Base-by-base conservation (phyloP, 495 filamentous ascomycete genomes). In the Neurospora intermedia region DNA sequence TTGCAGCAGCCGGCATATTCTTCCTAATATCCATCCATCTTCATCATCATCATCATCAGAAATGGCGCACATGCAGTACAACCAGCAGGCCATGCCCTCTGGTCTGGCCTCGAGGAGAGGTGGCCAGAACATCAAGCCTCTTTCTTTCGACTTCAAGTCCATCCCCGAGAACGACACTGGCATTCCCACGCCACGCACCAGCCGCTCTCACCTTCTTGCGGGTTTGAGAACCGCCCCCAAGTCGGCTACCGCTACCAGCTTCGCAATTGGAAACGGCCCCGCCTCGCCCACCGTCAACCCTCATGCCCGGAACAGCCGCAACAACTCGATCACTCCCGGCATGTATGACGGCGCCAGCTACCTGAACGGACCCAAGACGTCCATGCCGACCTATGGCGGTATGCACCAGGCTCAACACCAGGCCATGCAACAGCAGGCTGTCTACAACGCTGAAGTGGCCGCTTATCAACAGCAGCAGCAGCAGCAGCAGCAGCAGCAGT, bases 141-240 rank as follows among this genome's bases (percentile, higher is more conserved):
- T 97, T 85, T 96, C 86, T 79, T 92, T 87, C 88, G 94, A 87
- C 79, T 86, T 86, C 74, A 89, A 81, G 83, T 81, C 78, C 73
- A 82, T 77, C 69, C 80, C 85, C 73, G 82, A 78, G 54, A 79
- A 82, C 69, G 88, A 88, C 71, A 89, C 88, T 54, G 85, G 83
- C 18, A 81, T 84, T 69, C 87, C 93, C 10, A 97, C 94, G 43
- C 96, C 96, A 31, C 90, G 95, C 78, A 98, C 94, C 70, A 97
- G 94, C 82, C 93, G 96, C 74, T 95, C 93, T 75, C 95, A 98
- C 79, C 87, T 99, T 76, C 88, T 99, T 80, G 96, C 95, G 69
- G 94, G 95, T 54, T 86, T 99, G 71, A 89, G 96, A 77, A 99
- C 96, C 75, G 93, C 93, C 43, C 96, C 96, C 39, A 97, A 94